These are phyloP conservation scores for Penicillium subrubescens DNA, from an alignment of 495 filamentous ascomycete species.

Conservation along the genomic window DNA sequence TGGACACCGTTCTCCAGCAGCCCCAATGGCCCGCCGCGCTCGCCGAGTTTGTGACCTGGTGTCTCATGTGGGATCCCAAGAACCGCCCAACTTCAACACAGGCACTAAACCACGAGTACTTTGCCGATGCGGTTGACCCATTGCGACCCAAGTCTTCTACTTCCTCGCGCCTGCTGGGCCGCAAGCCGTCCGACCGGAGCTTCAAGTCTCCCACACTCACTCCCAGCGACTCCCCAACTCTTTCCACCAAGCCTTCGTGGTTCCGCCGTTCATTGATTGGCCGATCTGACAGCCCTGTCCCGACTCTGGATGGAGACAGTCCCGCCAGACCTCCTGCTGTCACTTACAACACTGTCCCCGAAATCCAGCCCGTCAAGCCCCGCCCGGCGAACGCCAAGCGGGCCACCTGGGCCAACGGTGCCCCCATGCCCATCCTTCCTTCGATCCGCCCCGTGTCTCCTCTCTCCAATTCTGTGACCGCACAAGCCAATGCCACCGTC, in stretches of 20 bases:
- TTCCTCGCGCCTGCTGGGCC: conserved; percentile 71
- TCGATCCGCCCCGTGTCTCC: conserved; percentile 95
- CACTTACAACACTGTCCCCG: conserved; percentile 55
- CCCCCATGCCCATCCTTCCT: conserved; percentile 96
- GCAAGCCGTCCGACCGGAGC: conserved; percentile 83
- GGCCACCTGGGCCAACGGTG: conserved; percentile 86
- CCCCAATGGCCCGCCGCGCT: conserved; percentile 92
- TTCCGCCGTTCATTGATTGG: conserved; percentile 91
- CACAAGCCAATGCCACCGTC: conserved; percentile 66
- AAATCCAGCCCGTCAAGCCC: conserved; percentile 54
- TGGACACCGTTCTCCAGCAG: conserved; percentile 88
- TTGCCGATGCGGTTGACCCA: conserved; percentile 92
- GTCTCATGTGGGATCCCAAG: conserved; percentile 99
- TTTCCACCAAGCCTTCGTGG: conserved; percentile 88
- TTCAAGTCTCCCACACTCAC: conserved; percentile 63
- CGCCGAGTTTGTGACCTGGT: conserved; percentile 95
- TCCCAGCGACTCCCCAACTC: conserved; percentile 63
- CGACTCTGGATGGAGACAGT: conserved; percentile 39
- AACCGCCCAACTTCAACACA: conserved; percentile 91
- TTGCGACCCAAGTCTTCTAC: conserved; percentile 88
- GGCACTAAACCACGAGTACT: conserved; percentile 92
- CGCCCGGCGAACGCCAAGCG: conserved; percentile 69
- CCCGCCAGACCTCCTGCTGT: conserved; percentile 46
- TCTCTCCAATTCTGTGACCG: conserved; percentile 86
- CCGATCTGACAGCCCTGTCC: conserved; percentile 59